phyloP scores from a whole-genome alignment of 805 yeast species.

The Saccharomyces eubayanus region DNA sequence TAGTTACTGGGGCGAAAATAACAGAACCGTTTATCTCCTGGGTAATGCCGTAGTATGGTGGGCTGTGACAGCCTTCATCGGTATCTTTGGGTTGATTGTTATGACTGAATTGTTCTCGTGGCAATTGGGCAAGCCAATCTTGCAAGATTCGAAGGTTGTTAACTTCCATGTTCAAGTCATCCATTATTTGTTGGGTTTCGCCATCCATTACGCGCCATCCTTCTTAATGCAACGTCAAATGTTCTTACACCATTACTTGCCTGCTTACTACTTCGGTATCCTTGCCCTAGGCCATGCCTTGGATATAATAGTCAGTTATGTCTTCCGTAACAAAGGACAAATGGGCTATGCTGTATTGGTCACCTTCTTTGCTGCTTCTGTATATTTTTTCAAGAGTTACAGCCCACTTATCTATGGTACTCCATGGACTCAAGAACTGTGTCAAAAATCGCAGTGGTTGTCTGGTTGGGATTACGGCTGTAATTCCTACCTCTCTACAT shows the following conservation, averaged over 20 bases:
- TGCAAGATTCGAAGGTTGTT: constrained; percentile 44
- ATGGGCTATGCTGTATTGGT: constrained; percentile 40
- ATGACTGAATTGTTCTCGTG: constrained; percentile 45
- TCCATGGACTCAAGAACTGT: constrained; percentile 66
- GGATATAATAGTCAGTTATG: constrained; percentile 43
- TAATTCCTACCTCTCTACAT: constrained; percentile 37
- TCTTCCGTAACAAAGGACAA: constrained; percentile 36
- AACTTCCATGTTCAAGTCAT: constrained; percentile 59
- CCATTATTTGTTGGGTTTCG: constrained; percentile 63
- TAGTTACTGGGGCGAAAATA: constrained; percentile 56
- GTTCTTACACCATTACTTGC: constrained; percentile 89
- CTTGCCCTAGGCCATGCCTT: constrained; percentile 65
- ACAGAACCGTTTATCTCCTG: constrained; percentile 56
- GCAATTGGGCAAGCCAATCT: constrained; percentile 52
- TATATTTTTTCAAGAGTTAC: constrained; percentile 50
- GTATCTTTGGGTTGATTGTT: constrained; percentile 41
- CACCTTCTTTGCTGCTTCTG: constrained; percentile 41
- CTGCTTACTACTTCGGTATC: constrained; percentile 82
- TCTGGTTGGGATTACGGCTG: constrained; percentile 88
- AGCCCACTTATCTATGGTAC: constrained; percentile 71
- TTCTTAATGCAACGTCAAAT: constrained; percentile 87
- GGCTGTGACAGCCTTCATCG: constrained; percentile 48
- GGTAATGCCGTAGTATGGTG: constrained; percentile 84
- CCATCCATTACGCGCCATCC: constrained; percentile 63
- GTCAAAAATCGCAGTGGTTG: constrained; percentile 53